Evolutionary conservation across 2,329 filamentous ascomycete species (phyloP), one percentile per base, ranked within the genome.

Genomic region (Alternaria sp.): DNA sequence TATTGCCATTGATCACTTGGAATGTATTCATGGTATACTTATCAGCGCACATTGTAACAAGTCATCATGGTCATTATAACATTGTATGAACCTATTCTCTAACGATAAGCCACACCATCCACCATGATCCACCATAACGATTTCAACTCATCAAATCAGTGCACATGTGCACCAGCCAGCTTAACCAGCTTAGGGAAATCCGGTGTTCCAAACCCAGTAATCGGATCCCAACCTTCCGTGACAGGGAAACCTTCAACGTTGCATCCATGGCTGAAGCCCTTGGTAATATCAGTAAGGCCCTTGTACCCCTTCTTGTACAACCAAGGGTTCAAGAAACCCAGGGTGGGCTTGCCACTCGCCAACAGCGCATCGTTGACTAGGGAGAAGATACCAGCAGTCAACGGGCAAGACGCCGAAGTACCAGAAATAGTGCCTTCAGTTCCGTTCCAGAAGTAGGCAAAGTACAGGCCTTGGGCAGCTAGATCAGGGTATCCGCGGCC

Each of bases 401-500:
- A 78, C 0, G 89, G 89, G 1, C 85, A 77, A 0, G 88, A 83
- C 32, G 87, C 85, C 24, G 81, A 84, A 4, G 83, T 86, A 11
- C 86, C 86, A n/a, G 81, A 82, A 24, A 85, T 69, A 6, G 71
- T 67, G 2, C 61, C 66, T 43, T 81, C 74, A 0, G 69, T 76
- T 3, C 78, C 77, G 56, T 81, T 78, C 72, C 80, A 78, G 30
- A 83, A 73, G 24, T 81, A 77, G 4, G 77, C 78, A 66, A 83
- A 85, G 61, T 78, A 73, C 73, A 73, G 74, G 22, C 89, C 90
- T 62, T 87, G 85, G 7, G 85, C 85, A 1, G 88, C 84, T 22
- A 91, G 81, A 67, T 91, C 88, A 0, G 88, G 88, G 62, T 87
- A 86, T 0, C 79, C 89, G 57, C 88, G 83, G 0, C 88, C 89